Evolutionary conservation across 148 eudicot genomes (phyloP), one percentile per base, ranked within the genome.

Genomic region (Vaccinium myrtillus): DNA sequence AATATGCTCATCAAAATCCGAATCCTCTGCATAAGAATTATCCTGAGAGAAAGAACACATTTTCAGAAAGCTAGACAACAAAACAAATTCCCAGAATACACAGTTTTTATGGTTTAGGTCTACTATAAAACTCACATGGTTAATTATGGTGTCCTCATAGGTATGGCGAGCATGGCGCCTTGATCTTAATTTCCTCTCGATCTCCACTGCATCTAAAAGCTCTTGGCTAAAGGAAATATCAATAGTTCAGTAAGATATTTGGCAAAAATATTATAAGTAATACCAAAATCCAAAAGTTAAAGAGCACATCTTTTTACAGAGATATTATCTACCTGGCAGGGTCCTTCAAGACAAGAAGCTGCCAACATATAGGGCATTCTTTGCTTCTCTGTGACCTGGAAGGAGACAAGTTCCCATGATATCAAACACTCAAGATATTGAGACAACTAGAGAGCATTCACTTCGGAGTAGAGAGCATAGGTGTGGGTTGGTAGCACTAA

Each of bases 331-430:
- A 94, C 98, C 98, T 91, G 69, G 87, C 87, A 50, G 96, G 90
- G 82, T 94, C 98, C 87, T 91, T 92, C 79, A 94, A 89, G 55
- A 85, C 83, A 87, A 94, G 91, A 84, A 88, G 74, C 86, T 91
- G 96, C 94, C 93, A 94, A 85, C 98, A 94, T 79, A 92, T 94
- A 61, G 98, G 98, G 81, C 98, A 94, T 86, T 93, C 98, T 75
- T 90, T 92, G 82, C 98, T 91, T 87, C 96, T 87, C 58, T 93
- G 96, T 30, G 96, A 91, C 98, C 98, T 94, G 84, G 73, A 67
- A 73, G 36, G 39, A 80, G 75, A 81, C 27, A 63, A 79, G 19
- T 15, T 19, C 23, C 21, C 13, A 21, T 46, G 48, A 73, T 46
- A 71, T 73, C 27, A 18, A 43, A 39, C 16, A 43, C 58, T 23